Conservation (phyloP, 1,284 basidiomycete genomes). For the Violaceomyces palustris region DNA sequence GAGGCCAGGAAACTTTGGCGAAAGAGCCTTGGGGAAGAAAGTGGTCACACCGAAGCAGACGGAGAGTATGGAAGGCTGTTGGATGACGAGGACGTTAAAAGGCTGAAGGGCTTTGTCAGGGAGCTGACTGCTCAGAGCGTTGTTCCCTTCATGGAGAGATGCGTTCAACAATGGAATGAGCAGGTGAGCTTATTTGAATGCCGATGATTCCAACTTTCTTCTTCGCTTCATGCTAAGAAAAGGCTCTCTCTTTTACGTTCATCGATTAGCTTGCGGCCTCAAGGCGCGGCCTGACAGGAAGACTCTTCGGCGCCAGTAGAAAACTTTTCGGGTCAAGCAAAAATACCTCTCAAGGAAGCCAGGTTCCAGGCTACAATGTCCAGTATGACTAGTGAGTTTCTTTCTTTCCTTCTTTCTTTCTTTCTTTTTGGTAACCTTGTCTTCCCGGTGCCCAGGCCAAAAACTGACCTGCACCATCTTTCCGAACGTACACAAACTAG, state of each 20-base stretch:
- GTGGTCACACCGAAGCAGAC: constrained; percentile 1
- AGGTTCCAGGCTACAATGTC: constrained; percentile 38
- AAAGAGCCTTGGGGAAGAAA: background rate
- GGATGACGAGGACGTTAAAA: constrained; percentile 71
- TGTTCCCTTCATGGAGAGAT: constrained; percentile 93
- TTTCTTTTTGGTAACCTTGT: no score
- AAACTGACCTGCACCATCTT: no score
- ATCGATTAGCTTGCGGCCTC: constrained; percentile 71
- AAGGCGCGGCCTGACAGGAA: constrained; percentile 77
- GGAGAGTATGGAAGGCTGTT: constrained; percentile 51
- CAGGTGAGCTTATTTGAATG: no score
- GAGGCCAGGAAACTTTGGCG: background rate
- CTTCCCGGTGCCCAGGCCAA: no score
- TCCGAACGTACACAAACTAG: constrained; percentile 19
- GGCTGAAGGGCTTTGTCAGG: constrained; percentile 73
- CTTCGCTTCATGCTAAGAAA: background rate
- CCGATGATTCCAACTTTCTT: background rate
- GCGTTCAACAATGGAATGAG: constrained; percentile 90
- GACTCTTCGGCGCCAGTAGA: constrained; percentile 60
- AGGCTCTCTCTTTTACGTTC: no score
- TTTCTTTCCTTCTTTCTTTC: no score
- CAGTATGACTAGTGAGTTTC: constrained; percentile 23
- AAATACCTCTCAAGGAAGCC: constrained; percentile 33
- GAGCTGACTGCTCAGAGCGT: constrained; percentile 87
- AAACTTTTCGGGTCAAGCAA: constrained; percentile 55